phyloP scores from a whole-genome alignment of 768 basidiomycete genomes.

The Tricholomella constricta region DNA sequence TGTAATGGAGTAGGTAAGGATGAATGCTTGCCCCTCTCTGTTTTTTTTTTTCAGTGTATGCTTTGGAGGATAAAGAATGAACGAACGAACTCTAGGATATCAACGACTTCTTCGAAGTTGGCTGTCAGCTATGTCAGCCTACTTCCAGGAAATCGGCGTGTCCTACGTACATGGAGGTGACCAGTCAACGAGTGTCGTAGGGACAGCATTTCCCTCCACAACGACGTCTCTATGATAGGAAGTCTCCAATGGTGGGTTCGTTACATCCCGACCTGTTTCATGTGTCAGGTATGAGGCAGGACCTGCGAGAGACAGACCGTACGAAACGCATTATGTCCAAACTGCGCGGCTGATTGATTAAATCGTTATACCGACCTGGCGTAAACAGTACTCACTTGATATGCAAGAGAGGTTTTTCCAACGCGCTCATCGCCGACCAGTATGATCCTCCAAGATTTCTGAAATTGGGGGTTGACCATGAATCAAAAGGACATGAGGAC shows the following conservation, averaged over 20 bases:
- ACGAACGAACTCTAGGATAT: no score
- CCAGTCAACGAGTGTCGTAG: conserved; percentile 23
- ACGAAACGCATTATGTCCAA: conserved; percentile 23
- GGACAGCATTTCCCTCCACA: conserved; percentile 17
- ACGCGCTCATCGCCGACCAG: conserved; percentile 29
- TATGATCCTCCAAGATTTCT: conserved; percentile 24
- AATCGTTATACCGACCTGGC: no score
- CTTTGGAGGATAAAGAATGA: no score
- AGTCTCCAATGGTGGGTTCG: background rate
- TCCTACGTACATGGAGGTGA: conserved; percentile 20
- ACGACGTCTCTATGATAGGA: conserved; percentile 17
- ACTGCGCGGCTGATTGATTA: conserved; percentile 9
- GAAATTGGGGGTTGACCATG: no score
- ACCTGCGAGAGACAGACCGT: background rate
- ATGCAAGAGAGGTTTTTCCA: conserved; percentile 32
- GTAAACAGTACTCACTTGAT: conserved; percentile 26
- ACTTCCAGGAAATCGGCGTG: conserved; percentile 7
- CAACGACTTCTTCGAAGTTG: no score
- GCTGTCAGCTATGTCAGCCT: no score
- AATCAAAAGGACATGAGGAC: no score
- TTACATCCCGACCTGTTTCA: background rate
- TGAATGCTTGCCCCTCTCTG: conserved; percentile 24
- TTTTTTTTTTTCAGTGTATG: background rate
- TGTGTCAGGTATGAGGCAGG: background rate
- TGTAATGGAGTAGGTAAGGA: conserved; percentile 25